Evolutionary conservation across 2,329 filamentous ascomycete species (phyloP).

Genomic region (Verticillium dahliae): DNA sequence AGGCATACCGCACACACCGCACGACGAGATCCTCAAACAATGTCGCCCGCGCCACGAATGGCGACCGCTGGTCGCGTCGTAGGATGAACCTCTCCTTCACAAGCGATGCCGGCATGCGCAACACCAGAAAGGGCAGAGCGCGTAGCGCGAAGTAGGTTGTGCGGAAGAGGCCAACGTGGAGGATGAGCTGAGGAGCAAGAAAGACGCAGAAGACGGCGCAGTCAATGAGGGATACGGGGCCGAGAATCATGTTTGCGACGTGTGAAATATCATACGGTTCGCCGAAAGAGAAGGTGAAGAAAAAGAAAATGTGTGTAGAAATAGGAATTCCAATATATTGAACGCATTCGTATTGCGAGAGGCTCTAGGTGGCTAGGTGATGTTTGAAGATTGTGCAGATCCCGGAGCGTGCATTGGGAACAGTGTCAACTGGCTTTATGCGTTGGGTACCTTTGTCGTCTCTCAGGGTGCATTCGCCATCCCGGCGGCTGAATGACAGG

Average conservation of each 20-base stretch:
- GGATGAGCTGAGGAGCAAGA: conserved; percentile 63
- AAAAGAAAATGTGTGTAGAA: neutral
- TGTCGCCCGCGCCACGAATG: conserved; percentile 62
- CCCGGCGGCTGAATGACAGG: neutral
- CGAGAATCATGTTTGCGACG: conserved; percentile 56
- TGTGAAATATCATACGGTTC: neutral
- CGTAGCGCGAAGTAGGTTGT: conserved; percentile 51
- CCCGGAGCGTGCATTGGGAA: neutral
- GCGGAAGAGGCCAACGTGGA: conserved; percentile 56
- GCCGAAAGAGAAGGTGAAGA: too few relatives aligned
- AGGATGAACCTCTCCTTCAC: conserved; percentile 49
- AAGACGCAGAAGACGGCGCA: conserved; percentile 67
- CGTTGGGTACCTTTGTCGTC: neutral
- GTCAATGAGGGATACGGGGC: conserved; percentile 68
- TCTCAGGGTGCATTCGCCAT: neutral
- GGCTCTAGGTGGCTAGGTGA: neutral
- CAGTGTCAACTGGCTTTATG: too few relatives aligned
- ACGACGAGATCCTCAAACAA: conserved; percentile 73
- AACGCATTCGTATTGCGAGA: too few relatives aligned
- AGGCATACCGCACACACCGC: conserved; percentile 71
- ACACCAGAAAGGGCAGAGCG: conserved; percentile 62
- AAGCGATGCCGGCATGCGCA: conserved; percentile 53
- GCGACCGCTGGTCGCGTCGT: conserved; percentile 25
- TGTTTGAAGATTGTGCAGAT: neutral
- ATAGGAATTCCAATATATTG: neutral